These are phyloP conservation scores for Oleoguttula mirabilis DNA, from an alignment of 495 filamentous ascomycete species.

Conservation along the genomic window DNA sequence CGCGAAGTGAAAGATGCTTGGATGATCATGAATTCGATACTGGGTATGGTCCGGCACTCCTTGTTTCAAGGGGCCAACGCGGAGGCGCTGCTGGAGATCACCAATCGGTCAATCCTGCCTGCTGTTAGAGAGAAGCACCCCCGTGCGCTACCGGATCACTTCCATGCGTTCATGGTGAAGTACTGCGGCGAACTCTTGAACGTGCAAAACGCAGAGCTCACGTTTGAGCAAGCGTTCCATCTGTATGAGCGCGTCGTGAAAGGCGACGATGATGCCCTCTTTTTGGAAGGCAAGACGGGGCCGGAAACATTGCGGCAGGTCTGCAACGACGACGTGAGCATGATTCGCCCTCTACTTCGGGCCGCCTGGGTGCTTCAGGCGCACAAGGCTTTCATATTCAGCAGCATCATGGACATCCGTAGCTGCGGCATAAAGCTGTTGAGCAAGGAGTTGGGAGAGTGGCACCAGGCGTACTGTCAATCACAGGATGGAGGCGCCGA, in stretches of 20 bases:
- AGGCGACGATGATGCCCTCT: conserved; percentile 5
- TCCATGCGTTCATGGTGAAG: conserved; percentile 5
- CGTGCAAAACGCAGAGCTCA: background rate
- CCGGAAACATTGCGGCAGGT: background rate
- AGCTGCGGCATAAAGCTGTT: conserved; percentile 60
- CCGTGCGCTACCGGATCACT: conserved; percentile 9
- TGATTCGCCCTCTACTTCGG: conserved; percentile 35
- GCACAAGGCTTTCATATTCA: conserved; percentile 38
- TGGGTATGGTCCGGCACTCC: conserved; percentile 1
- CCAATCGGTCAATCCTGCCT: conserved; percentile 10
- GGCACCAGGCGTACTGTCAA: conserved; percentile 34
- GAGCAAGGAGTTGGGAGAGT: conserved; percentile 46
- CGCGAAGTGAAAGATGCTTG: conserved; percentile 9
- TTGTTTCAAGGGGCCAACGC: background rate
- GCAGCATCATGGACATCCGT: conserved; percentile 78
- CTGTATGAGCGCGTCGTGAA: conserved; percentile 11
- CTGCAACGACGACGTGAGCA: conserved; percentile 1
- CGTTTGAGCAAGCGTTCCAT: background rate
- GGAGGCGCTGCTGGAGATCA: conserved; percentile 3
- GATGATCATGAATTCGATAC: background rate
- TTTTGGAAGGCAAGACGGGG: background rate
- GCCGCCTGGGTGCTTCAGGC: conserved; percentile 56
- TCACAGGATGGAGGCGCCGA: background rate
- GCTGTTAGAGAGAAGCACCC: conserved; percentile 16
- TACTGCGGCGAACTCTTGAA: background rate